Evolutionary conservation across 2,329 filamentous ascomycete species (phyloP).

Genomic region (Phialophora chinensis): DNA sequence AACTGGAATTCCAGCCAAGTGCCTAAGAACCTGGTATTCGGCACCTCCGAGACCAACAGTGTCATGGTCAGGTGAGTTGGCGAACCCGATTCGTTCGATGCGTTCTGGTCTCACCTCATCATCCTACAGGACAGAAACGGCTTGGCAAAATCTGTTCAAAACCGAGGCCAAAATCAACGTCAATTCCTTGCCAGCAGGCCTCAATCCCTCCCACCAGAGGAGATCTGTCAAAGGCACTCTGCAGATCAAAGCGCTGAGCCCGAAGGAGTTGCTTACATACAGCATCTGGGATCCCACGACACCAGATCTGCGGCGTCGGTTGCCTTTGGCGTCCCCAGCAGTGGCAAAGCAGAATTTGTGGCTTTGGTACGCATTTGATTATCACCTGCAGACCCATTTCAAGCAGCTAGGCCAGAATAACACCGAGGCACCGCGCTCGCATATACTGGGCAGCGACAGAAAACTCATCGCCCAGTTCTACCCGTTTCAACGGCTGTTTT

Average conservation of each 20-base stretch:
- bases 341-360: neutral
- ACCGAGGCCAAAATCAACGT: neutral
- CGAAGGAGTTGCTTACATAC: neutral
- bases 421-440: neutral
- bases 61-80: neutral
- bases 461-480: neutral
- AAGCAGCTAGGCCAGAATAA: neutral
- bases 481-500: constrained; percentile 6
- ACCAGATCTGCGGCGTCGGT: neutral
- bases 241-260: neutral
- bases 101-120: neutral
- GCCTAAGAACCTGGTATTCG: constrained; percentile 1
- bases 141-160: constrained; percentile 5
- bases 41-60: neutral
- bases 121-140: constrained; percentile 9
- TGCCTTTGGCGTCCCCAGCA: neutral
- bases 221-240: neutral
- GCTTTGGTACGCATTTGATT: constrained; percentile 4
- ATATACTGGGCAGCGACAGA: neutral
- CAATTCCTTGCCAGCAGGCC: neutral
- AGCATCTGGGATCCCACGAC: neutral
- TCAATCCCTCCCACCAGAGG: neutral
- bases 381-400: constrained; percentile 2
- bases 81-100: neutral
- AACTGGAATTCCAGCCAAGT: neutral